phyloP scores from a whole-genome alignment of 768 basidiomycete genomes.

The Dentipellis sp. region DNA sequence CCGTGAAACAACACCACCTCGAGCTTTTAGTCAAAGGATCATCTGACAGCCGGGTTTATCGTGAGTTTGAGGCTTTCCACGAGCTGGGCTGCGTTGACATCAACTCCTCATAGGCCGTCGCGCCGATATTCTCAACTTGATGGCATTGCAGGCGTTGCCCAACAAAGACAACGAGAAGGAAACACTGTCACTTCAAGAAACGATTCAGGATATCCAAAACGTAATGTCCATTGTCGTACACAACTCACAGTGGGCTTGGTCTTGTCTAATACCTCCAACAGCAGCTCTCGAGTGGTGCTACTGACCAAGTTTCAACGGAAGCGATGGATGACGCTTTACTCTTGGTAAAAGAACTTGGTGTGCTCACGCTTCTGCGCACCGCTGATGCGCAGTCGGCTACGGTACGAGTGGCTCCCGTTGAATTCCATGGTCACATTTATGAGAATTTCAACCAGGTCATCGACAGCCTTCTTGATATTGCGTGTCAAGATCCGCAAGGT shows the following conservation, averaged over 20 bases:
- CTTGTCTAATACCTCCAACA: too few relatives aligned
- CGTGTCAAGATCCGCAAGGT: slow-evolving; percentile 23
- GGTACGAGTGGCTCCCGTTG: too few relatives aligned
- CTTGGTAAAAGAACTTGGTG: slow-evolving; percentile 8
- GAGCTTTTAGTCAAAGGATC: neutral
- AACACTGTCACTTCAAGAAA: neutral
- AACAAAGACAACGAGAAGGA: neutral
- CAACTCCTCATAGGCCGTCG: neutral
- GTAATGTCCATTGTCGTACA: neutral
- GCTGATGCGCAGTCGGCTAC: too few relatives aligned
- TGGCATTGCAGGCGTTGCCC: neutral
- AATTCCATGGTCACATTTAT: too few relatives aligned
- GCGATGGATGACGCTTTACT: neutral
- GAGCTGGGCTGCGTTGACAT: neutral
- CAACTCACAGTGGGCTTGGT: too few relatives aligned
- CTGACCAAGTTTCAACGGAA: too few relatives aligned
- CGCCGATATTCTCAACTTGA: neutral
- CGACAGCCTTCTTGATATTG: slow-evolving; percentile 30
- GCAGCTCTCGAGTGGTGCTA: too few relatives aligned
- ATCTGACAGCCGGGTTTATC: neutral
- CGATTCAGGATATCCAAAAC: neutral
- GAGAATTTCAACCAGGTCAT: neutral
- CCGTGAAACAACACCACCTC: neutral
- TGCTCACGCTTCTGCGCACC: slow-evolving; percentile 2
- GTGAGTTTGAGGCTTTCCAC: neutral